phyloP scores from a whole-genome alignment of 768 basidiomycete genomes.

The Termitomyces heimii region DNA sequence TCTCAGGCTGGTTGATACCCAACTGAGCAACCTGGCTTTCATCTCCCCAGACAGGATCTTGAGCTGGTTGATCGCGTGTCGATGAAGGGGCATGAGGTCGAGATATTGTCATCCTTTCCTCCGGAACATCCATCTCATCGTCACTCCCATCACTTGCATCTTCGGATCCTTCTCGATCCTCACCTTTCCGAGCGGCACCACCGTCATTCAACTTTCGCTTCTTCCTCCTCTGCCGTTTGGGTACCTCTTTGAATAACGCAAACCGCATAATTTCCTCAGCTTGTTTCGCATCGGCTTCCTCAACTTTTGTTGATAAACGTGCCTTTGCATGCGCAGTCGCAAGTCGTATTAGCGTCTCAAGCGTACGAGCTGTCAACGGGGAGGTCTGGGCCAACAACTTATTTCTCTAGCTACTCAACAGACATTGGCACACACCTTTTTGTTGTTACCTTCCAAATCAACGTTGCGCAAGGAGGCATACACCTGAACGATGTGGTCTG shows the following conservation, averaged over 20 bases:
- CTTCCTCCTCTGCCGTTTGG: constrained; percentile 75
- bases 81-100: constrained; percentile 17
- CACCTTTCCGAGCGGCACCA: constrained; percentile 42
- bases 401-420: constrained; percentile 1
- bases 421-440: constrained; percentile 47
- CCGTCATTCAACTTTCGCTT: constrained; percentile 82
- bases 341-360: constrained; percentile 97
- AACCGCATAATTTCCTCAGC: constrained; percentile 96
- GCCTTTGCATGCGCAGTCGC: constrained; percentile 98
- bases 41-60: constrained; percentile 62
- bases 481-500: constrained; percentile 88
- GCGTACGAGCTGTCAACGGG: constrained; percentile 94
- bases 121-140: constrained; percentile 31
- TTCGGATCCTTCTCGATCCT: constrained; percentile 40
- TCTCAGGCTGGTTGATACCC: constrained; percentile 35
- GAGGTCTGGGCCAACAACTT: constrained; percentile 62
- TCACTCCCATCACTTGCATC: constrained; percentile 50
- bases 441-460: constrained; percentile 82
- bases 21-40: constrained; percentile 64
- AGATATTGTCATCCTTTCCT: constrained; percentile 47
- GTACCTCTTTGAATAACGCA: constrained; percentile 96
- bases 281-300: constrained; percentile 77
- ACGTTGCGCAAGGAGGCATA: constrained; percentile 92
- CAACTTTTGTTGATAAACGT: constrained; percentile 80
- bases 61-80: constrained; percentile 26